Base-by-base conservation (phyloP, 1,284 basidiomycete species). In the Austroboletus novae-zelandiae region DNA sequence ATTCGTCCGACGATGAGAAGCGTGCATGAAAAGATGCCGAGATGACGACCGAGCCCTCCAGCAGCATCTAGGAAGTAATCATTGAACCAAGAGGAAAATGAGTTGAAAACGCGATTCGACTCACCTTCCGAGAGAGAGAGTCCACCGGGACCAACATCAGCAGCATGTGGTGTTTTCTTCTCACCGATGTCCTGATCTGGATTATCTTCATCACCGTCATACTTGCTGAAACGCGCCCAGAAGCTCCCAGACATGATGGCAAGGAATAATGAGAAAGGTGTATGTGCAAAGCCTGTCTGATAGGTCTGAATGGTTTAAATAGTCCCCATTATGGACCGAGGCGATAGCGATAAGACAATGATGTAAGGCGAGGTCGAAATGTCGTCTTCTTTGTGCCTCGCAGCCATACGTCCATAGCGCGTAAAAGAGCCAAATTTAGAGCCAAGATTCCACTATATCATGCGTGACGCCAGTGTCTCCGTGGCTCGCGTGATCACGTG, bases 31-130 rank as follows among this genome's bases (percentile, higher is more conserved):
- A 72, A 72, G 6, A 79, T 64, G 4, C 77, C 77, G 0, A 79
- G 62, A 60, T 80, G 76, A 42, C 78, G 71, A 1, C 78, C 77
- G 63, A 80, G 75, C 14, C 77, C 77, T 25, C 78, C 77, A 20
- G 74, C 71, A 5, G 70, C 57, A 51, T 71, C 77, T 78, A 36
- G 4, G 3, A 4, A 39, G 18, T 23, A 34, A 25, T 11, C 23
- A 25, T 47, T 27, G 14, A 43, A 34, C 13, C 18, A 29, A 35
- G 18, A 10, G 4, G 13, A 32, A 39, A 18, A 34, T 13, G 4
- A 9, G 13, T 18, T 29, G 15, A n/a, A 40, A 40, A 29, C 17
- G n/a, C 11, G 10, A 44, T n/a, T 3, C 20, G 20, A 48, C 54
- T 9, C 18, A 62, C 69, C 61, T 59, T 70, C 68, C 27, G 67